Base-by-base conservation (phyloP, 2,329 filamentous ascomycete genomes). In the Penicillium olsonii region DNA sequence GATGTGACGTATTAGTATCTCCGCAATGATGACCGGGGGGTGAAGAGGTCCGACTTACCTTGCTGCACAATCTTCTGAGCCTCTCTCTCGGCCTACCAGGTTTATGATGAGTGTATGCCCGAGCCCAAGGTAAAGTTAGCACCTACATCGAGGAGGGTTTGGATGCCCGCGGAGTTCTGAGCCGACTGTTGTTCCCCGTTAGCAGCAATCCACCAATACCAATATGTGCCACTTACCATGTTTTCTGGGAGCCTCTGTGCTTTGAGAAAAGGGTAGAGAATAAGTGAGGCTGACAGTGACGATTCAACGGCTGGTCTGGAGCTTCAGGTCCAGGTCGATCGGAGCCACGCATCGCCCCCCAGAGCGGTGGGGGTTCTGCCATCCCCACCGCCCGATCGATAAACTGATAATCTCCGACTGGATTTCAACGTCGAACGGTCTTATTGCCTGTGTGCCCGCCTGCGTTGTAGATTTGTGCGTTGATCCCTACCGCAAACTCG, bases 1-100 rank as follows among this genome's bases (percentile, higher is more conserved):
- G 60, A 69, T 57, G 52, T 43, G 46, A 54, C 43, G 48, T 51
- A 54, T 65, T 50, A 66, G 61, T 56, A 53, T 48, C 45, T 33
- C 41, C 24, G 24, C 41, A 18, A 33, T 19, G 19, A 31, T 12
- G 24, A 39, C 37, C 29, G 38, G 34, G 43, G 45, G 9, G 18
- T 2, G 22, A 31, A 34, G 33, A 17, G 5, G 17, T 22, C 34
- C 33, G 31, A 71, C 78, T 53, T 73, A 95, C 92, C 89, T 83
- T 94, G 91, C 75, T 97, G 92, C 50, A 99, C 92, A 72, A 99
- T 99, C 83, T 96, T 96, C 77, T 96, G 92, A 54, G 94, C 94
- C 75, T 97, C 92, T 75, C 91, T 88, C 83, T 99, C 94, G 65
- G 94, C 92, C 92, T 97, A 62, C 7, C 14, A 44, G 51, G 11